Base-by-base conservation (phyloP, 2,329 filamentous ascomycete genomes). In the Neonectria faginata region DNA sequence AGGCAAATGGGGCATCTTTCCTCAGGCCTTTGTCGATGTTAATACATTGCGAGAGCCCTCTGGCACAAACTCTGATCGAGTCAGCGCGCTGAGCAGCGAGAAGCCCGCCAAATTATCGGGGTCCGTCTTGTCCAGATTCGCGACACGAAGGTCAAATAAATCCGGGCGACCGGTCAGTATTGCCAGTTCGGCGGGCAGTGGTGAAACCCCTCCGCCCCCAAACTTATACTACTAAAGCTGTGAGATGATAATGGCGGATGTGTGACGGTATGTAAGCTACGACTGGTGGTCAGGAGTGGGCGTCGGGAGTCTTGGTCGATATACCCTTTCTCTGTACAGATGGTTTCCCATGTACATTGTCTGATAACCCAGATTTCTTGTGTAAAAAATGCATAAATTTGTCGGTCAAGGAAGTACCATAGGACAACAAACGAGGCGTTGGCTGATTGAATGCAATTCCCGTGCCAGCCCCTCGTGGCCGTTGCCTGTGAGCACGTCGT, bases 1-100 rank as follows among this genome's bases (percentile, higher is more conserved):
- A 64, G 84, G 85, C 4, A 85, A 82, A 74, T 83, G 80, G 77
- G 85, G 85, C 27, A 79, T 87, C 55, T 87, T 88, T 72, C 84
- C 84, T 16, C 79, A 81, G 65, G 81, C 80, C 3, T 84, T 85
- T 66, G 76, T 87, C 45, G 83, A 86, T 67, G 74, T 76, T 16
- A 78, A 75, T 53, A 82, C 83, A 25, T 68, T 87, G n/a, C 77
- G 78, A 50, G 82, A 83, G 25, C 73, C 74, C 10, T 65, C 62
- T 12, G 58, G 67, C 1, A 69, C 70, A 53, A 71, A 67, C 20
- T 75, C 70, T 9, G 75, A 78, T 53, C 70, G 77, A 18, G 74
- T 74, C 33, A 76, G 69, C 58, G 67, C 75, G 7, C 54, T 78
- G 54, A 78, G 74, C 56, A 75, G 72, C 56, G 80, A 83, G 60